These are phyloP conservation scores for Bimuria novae-zelandiae DNA, from an alignment of 2,329 filamentous ascomycete species.

Conservation along the genomic window DNA sequence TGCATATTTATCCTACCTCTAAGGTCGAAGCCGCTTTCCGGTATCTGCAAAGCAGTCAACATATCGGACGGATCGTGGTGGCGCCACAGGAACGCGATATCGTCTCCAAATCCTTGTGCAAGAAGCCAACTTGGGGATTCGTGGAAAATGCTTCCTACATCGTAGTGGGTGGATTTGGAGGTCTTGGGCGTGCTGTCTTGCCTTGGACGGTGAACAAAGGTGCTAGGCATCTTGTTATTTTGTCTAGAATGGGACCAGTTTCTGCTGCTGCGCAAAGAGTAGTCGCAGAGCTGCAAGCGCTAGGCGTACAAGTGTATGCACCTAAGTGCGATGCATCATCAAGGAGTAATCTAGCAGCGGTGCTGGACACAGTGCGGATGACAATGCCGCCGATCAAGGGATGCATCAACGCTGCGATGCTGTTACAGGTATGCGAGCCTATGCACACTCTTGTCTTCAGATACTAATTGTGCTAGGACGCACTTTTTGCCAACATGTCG, in stretches of 20 bases:
- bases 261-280: not conserved
- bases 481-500: too few species aligned
- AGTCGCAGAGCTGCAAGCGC: not conserved
- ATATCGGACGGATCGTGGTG: not conserved
- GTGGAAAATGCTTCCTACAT: constrained; percentile 14
- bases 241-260: constrained; percentile 8
- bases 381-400: constrained; percentile 30
- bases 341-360: not conserved
- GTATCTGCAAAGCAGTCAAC: constrained; percentile 13
- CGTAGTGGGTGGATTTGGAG: constrained; percentile 17
- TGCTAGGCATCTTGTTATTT: constrained; percentile 19
- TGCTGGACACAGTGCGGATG: constrained; percentile 14
- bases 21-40: constrained; percentile 10
- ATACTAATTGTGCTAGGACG: too few species aligned
- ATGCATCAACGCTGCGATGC: constrained; percentile 32
- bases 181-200: constrained; percentile 11
- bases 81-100: not conserved
- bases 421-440: constrained; percentile 16
- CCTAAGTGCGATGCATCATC: not conserved
- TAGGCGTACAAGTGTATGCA: not conserved
- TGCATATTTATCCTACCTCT: not conserved
- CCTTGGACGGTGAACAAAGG: constrained; percentile 21
- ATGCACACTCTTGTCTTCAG: too few species aligned
- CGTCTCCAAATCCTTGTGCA: not conserved
- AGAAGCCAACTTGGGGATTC: constrained; percentile 14